Evolutionary conservation across 352 stramenopile genomes (phyloP), one percentile per base, ranked within the genome.

Genomic region (Globisporangium acanthophoron): DNA sequence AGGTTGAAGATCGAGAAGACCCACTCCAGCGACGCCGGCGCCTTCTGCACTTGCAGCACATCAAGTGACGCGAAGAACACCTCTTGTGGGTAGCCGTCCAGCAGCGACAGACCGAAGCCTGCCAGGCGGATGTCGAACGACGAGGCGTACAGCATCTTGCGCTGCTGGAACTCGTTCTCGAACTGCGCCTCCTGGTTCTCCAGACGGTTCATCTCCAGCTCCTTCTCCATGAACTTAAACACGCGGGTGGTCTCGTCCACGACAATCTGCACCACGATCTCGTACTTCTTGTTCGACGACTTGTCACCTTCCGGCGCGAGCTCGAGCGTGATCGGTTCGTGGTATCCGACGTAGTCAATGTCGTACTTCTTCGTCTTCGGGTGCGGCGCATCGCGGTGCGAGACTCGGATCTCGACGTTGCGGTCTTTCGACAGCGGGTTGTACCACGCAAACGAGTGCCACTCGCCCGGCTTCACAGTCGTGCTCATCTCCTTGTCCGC

Each of bases 341-440:
- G 64, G 48, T 88, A 87, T 3, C 85, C 85, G 18, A 95, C 85
- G 31, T 77, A 84, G 55, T 95, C 81, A 52, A 95, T 85, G 54
- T 95, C 85, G 53, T 87, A 89, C 59, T 80, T 92, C 58, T 86
- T 87, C 5, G 69, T 81, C 69, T 82, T 86, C 45, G 60, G 27
- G 48, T 80, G 83, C 6, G 69, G 62, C 13, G 74, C 76, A 52
- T 88, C 75, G 39, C 62, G 6, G 64, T 93, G 83, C 16, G 69
- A 74, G 9, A 90, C 51, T 15, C 62, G 66, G 13, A 93, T 73
- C 37, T 93, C 81, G 24, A 95, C 64, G 24, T 90, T 72, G 35
- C 85, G 85, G n/a, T 92, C 81, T 54, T 91, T 92, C n/a, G 83
- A 82, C 20, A 90, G 69, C 13, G 83, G 83, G 27, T 93, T 88